phyloP scores from a whole-genome alignment of 805 yeast genomes.

The Debaryomyces castellii region DNA sequence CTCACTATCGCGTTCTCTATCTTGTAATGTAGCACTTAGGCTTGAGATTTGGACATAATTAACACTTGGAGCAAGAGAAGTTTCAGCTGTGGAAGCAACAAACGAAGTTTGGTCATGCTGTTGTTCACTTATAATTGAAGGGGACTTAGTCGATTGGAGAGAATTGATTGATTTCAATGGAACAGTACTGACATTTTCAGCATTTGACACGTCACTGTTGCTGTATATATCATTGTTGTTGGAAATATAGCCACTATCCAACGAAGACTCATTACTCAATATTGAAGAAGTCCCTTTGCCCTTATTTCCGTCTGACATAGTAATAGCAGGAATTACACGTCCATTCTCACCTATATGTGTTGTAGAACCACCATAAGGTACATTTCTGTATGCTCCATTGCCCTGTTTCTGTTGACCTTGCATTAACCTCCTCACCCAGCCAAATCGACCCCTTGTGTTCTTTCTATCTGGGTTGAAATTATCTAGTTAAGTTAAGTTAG shows the following conservation, averaged over 20 bases:
- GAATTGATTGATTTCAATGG: constrained; percentile 49
- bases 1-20: constrained; percentile 39
- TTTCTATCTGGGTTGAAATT: constrained; percentile 19
- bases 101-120: constrained; percentile 28
- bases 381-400: not conserved
- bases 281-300: constrained; percentile 3
- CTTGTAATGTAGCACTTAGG: constrained; percentile 6
- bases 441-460: constrained; percentile 30
- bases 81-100: constrained; percentile 49
- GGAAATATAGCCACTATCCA: constrained; percentile 6
- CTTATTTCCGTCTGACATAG: not conserved
- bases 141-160: constrained; percentile 37
- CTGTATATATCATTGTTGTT: constrained; percentile 8
- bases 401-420: constrained; percentile 30
- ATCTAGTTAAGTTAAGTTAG: not conserved
- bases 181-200: constrained; percentile 46
- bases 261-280: constrained; percentile 4
- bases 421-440: constrained; percentile 42
- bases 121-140: constrained; percentile 36
- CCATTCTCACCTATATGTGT: not conserved
- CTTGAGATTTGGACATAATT: constrained; percentile 10
- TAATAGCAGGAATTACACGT: not conserved
- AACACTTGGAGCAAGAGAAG: constrained; percentile 47
- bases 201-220: constrained; percentile 17
- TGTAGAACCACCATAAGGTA: not conserved